Base-by-base conservation (phyloP, 176 grass and related monocot species). In the Triticum dicoccoides region DNA sequence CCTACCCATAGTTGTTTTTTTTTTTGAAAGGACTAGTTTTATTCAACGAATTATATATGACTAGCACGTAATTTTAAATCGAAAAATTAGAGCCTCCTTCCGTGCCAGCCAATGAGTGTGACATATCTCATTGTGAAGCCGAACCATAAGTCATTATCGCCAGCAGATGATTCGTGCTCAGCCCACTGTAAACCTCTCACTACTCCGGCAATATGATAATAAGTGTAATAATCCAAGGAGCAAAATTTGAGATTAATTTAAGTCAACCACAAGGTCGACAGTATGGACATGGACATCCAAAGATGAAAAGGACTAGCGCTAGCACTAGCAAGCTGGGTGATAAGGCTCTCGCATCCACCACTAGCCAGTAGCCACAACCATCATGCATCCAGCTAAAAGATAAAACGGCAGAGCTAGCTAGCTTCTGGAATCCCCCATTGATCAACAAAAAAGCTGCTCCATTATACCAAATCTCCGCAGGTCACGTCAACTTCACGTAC, bases 261-360 rank as follows among this genome's bases (percentile, higher is more conserved):
- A 58, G 83, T 81, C 69, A 89, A 59, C 69, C 9, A 21, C 25
- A 85, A 74, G 47, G 66, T 84, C 69, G 66, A 66, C 44, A 74
- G 12, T 29, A 75, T 20, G n/a, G 45, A 65, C 42, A 75, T 20
- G n/a, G 45, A 65, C 42, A 45, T n/a, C 38, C 23, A 76, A 24
- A 23, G 23, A 78, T 78, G 42, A 90, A 79, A 77, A 59, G 24
- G 30, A 79, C 74, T n/a, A 65, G 73, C 88, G 82, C 78, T 63
- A 51, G 45, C 73, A 8, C 34, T 35, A 35, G 34, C 34, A 1
- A 76, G 73, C 15, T 76, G 25, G 73, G 56, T 4, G 54, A 73
- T 65, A 79, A 78, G 73, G 23, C 32, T 73, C 11, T 47, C 33
- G 32, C 9, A 37, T 73, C 65, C 84, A 90, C 80, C 73, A 33